phyloP scores from a whole-genome alignment of 2,329 filamentous ascomycete species.

The Aspergillus awamori region DNA sequence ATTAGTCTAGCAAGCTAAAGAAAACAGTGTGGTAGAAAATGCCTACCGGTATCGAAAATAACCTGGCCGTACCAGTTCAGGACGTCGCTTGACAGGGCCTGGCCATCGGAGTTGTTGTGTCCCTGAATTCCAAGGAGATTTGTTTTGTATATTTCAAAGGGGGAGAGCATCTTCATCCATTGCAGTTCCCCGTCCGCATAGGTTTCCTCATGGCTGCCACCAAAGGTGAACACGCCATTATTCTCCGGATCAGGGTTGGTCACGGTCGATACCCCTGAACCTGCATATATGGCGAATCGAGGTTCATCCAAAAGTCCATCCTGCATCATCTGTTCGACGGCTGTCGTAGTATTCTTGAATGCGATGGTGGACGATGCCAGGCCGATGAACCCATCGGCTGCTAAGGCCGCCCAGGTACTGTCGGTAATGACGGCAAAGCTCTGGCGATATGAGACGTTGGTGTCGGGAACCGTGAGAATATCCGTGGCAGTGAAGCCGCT shows the following conservation, averaged over 20 bases:
- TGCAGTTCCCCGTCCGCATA: slow-evolving; percentile 1
- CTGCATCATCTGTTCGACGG: slow-evolving; percentile 4
- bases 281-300: not conserved
- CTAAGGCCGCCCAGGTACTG: slow-evolving; percentile 1
- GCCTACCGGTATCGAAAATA: not conserved
- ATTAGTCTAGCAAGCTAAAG: too few species aligned
- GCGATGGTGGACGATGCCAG: not conserved
- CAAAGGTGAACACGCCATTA: not conserved
- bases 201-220: not conserved
- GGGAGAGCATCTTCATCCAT: not conserved
- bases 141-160: not conserved
- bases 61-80: not conserved
- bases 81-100: not conserved
- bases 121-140: not conserved
- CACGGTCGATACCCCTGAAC: not conserved
- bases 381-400: not conserved
- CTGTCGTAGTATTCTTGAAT: not conserved
- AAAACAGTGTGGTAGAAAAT: not conserved
- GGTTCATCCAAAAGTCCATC: not conserved
- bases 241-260: not conserved
- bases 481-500: not conserved
- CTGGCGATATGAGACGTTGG: not conserved
- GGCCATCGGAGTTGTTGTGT: not conserved
- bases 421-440: not conserved
- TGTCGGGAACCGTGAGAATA: not conserved